Base-by-base conservation (phyloP, 148 eudicot species). In the Spergularia marina region DNA sequence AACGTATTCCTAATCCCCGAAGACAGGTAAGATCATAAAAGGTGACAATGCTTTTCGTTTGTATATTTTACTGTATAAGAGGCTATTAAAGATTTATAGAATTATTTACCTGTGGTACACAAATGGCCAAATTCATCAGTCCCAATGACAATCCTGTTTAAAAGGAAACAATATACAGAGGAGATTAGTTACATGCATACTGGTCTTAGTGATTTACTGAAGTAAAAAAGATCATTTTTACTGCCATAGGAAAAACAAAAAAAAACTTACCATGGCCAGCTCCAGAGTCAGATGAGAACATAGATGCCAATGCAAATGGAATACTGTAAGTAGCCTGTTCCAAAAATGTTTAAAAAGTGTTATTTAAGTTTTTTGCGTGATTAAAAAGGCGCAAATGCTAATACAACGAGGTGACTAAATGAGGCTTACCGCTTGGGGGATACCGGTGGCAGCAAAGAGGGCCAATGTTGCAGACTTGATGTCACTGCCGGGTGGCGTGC, bases 281-380 rank as follows among this genome's bases (percentile, higher is more conserved):
- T 8, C 95, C 93, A 44, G 90, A 80, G 78, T 79, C 84, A 53
- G 86, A 82, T 23, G 90, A 91, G 69, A 76, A 94, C 71, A 91
- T 91, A n/a, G 98, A 94, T 13, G 98, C 98, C 69, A 94, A 34
- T 68, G 98, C 98, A 78, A 90, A 94, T 23, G 98, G 98, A 74
- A 94, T 79, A 62, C 98, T 94, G 57, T 15, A 94, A 34, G 98
- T 94, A 7, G 85, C 84, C 98, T 94, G 84, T 75, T 36, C 6
- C 77, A 78, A 30, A 49, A 60, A 14, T 14, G 52, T n/a, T 11
- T 3, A 25, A 6, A 14, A 23, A 53, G 30, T 36, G 30, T 7
- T 6, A 5, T 23, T 2, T 8, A 1, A n/a, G 1, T 58, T 58
- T 30, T 15, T 40, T 41, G 23, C 7, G 39, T 64, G 4, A 59